Base-by-base conservation (phyloP, 768 basidiomycete species). In the Hemileccinum rubropunctum region DNA sequence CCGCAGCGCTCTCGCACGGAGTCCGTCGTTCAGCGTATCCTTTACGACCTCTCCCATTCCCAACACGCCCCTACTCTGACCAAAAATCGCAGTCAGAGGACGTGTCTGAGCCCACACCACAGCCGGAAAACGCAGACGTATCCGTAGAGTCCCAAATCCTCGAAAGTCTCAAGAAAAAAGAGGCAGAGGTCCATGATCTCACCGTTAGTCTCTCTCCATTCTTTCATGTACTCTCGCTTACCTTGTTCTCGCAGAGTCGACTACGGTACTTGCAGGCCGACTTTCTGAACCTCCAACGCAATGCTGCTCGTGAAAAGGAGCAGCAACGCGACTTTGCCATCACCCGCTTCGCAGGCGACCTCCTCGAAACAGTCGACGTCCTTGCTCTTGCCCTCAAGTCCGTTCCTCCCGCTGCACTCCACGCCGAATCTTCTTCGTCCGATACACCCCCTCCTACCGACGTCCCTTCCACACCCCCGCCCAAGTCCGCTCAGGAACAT, bases 271-370 rank as follows among this genome's bases (percentile, higher is more conserved):
- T 91, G 50, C 88, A 94, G 65, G 97, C 97, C 60, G 97, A 99
- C 73, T 94, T 93, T 71, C 73, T 95, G 38, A 99, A 98, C 70
- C 78, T 97, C 38, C 93, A 95, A 65, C 88, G 94, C 48, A 92
- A 94, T 61, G 80, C 93, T 47, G 85, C 86, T 26, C 81, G 88
- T 52, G 97, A 98, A 73, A 92, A 89, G 75, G 84, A 89, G 64
- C 91, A 94, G 68, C 89, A 92, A 28, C 83, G 85, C 51, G 92
- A 97, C 69, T 98, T 88, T 71, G 95, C 94, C 51, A 95, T 99
- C 65, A 79, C 88, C 41, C 82, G 82, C 33, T 98, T 99, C 67
- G 95, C 97, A 10, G 73, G 75, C n/a, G 89, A 93, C 73, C 78
- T 94, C 47, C 82, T 94, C 40, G 87, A 91, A 58, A 92, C 89